A percentile compares a stretch with the other conserved stretches of the same genome.
phyloP scores from a whole-genome alignment of 306 rosid species.

The Crotalaria pallida region DNA sequence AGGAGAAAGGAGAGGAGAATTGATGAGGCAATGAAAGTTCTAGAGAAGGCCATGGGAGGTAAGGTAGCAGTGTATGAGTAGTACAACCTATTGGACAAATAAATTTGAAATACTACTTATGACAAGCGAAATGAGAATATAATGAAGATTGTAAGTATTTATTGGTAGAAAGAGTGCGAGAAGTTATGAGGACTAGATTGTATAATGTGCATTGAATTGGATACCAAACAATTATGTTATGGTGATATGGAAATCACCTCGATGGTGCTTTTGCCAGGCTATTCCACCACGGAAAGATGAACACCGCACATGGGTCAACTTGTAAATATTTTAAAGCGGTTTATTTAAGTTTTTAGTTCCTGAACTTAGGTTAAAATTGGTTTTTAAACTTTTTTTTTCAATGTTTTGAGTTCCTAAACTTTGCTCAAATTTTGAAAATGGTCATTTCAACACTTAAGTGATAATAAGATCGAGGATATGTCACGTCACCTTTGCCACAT shows the following conservation, averaged over 20 bases:
- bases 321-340: not conserved
- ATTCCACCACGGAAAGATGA: constrained; percentile 5
- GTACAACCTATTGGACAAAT: not conserved
- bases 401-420: too few relatives aligned
- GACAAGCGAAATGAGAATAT: not conserved
- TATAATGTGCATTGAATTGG: not conserved
- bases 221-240: not conserved
- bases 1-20: constrained; percentile 16
- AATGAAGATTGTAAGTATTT: not conserved
- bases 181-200: not conserved
- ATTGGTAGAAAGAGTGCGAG: not conserved
- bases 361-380: too few relatives aligned
- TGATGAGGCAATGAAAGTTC: constrained; percentile 1
- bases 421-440: too few relatives aligned
- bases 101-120: not conserved
- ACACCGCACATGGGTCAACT: not conserved
- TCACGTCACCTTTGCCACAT: too few relatives aligned
- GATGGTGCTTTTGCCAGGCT: constrained; percentile 25
- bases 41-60: constrained; percentile 16
- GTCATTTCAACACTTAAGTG: too few relatives aligned
- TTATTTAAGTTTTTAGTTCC: too few relatives aligned
- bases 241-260: not conserved
- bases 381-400: too few relatives aligned
- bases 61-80: not conserved
- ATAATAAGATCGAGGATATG: too few relatives aligned